These are phyloP conservation scores for Fusarium humuli DNA, from an alignment of 2,329 filamentous ascomycete species.

Conservation along the genomic window DNA sequence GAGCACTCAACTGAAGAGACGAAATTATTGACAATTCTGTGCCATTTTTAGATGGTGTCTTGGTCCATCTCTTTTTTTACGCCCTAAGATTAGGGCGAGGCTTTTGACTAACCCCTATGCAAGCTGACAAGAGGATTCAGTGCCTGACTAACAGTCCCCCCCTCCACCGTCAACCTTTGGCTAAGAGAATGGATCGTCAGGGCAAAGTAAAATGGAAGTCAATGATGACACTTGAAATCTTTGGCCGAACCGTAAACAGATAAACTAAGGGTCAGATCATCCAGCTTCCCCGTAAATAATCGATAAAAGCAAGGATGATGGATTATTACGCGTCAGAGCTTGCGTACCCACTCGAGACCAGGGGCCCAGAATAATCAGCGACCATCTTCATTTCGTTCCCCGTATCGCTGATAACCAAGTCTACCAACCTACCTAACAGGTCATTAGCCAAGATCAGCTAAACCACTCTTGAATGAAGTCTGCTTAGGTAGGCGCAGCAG, in stretches of 20 bases:
- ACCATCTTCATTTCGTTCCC: constrained; percentile 30
- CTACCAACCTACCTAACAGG: background rate
- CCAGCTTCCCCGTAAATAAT: constrained; percentile 16
- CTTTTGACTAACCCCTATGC: background rate
- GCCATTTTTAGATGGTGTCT: background rate
- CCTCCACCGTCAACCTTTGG: background rate
- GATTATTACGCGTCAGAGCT: constrained; percentile 24
- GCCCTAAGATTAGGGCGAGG: background rate
- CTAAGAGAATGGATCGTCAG: constrained; percentile 8
- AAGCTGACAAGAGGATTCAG: constrained; percentile 10
- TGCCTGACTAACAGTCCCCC: constrained; percentile 14
- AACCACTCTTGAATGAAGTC: constrained; percentile 4
- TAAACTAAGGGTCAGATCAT: background rate
- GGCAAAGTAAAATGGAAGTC: background rate
- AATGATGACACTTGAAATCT: background rate
- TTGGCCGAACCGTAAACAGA: background rate
- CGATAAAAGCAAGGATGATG: background rate
- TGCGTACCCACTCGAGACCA: constrained; percentile 9
- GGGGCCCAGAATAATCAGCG: constrained; percentile 20
- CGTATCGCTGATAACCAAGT: constrained; percentile 20
- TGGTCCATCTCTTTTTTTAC: background rate
- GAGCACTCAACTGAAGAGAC: background rate
- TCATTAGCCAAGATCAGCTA: constrained; percentile 2
- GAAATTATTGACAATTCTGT: background rate
- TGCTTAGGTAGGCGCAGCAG: constrained; percentile 6